Base-by-base conservation (phyloP, 306 rosid species). In the Lithocarpus polystachyus region DNA sequence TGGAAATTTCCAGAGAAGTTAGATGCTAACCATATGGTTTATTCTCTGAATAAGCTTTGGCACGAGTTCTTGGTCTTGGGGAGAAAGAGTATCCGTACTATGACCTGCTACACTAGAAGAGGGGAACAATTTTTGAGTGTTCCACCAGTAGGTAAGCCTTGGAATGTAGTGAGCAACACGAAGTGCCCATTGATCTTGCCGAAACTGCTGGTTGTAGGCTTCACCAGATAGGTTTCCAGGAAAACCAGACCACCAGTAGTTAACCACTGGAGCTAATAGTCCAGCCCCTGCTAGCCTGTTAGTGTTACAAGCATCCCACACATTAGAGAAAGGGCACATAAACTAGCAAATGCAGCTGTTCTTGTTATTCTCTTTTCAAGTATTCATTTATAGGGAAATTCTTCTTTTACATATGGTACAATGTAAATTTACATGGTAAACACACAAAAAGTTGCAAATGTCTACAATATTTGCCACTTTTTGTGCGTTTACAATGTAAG, bases 121-220 rank as follows among this genome's bases (percentile, higher is more conserved):
- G 2, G 97, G 97, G 83, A 95, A 91, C 96, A 91, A 91, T 80
- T 67, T 88, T 82, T 95, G 96, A 68, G 98, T 91, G 83, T 92
- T 89, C 99, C 99, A 92, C 95, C 97, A 91, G 80, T 92, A 87
- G 37, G 97, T 91, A 65, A 95, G 94, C 98, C 96, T 88, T 1
- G 99, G 98, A 4, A 57, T 23, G 74, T 92, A 81, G 88, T 92
- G 98, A 54, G 90, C 84, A 24, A 95, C 93, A 71, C 98, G 90
- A 75, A 86, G 19, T 12, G 90, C 80, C 98, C 97, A 95, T 64
- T 86, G 98, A 81, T 95, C 99, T 71, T 18, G 88, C 61, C 23
- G 75, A 48, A 54, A 76, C 26, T 75, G 72, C 61, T 59, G 81
- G 48, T 65, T 1, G 87, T 54, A 92, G 43, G 84, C 93, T 83